These are phyloP conservation scores for Lipomyces oligophaga DNA, from an alignment of 805 yeast genomes.

Conservation along the genomic window DNA sequence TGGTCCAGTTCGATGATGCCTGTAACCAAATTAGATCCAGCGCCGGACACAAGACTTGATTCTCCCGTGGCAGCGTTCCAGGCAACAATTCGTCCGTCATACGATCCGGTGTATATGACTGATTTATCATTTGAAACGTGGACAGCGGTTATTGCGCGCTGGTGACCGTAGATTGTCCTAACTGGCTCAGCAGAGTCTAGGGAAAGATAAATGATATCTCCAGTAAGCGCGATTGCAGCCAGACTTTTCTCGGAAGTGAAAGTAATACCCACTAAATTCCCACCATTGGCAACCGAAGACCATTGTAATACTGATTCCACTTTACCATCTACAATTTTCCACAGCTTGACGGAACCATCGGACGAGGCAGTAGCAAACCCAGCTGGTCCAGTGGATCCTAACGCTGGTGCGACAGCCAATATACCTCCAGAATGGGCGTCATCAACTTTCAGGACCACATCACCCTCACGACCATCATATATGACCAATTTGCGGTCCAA, in stretches of 20 bases:
- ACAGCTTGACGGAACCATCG: slow-evolving; percentile 67
- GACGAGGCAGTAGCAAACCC: slow-evolving; percentile 78
- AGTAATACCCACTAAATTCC: slow-evolving; percentile 81
- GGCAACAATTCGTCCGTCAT: slow-evolving; percentile 68
- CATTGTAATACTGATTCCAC: slow-evolving; percentile 45
- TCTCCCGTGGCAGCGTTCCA: slow-evolving; percentile 50
- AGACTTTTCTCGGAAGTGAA: slow-evolving; percentile 50
- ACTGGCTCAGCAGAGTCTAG: slow-evolving; percentile 37
- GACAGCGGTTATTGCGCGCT: slow-evolving; percentile 69
- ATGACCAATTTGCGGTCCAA: slow-evolving; percentile 72
- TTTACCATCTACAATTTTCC: slow-evolving; percentile 50
- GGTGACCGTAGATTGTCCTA: slow-evolving; percentile 66
- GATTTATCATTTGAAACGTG: slow-evolving; percentile 21
- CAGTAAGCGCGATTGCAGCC: slow-evolving; percentile 65
- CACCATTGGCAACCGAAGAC: slow-evolving; percentile 43
- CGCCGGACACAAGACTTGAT: slow-evolving; percentile 40
- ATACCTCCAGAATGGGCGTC: slow-evolving; percentile 69
- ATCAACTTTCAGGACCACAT: slow-evolving; percentile 48
- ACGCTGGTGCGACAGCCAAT: slow-evolving; percentile 56
- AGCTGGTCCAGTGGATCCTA: slow-evolving; percentile 51
- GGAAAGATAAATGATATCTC: slow-evolving; percentile 55
- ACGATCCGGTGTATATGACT: slow-evolving; percentile 57
- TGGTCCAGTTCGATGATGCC: slow-evolving; percentile 43
- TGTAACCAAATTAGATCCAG: slow-evolving; percentile 56
- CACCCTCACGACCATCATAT: slow-evolving; percentile 88